phyloP scores from a whole-genome alignment of 2,329 filamentous ascomycete genomes.

The Apiospora marii region DNA sequence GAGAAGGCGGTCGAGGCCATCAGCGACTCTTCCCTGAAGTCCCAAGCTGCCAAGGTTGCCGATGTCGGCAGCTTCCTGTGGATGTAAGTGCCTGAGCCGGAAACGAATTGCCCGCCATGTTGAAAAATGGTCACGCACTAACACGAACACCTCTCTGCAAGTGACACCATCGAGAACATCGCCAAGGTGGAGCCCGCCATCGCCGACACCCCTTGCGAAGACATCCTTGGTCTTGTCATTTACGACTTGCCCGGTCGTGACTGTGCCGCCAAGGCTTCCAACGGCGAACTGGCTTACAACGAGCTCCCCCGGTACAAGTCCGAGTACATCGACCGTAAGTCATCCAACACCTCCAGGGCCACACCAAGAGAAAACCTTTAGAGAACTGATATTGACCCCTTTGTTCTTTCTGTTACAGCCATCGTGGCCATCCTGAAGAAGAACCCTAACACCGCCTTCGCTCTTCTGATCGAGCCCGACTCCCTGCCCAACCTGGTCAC shows the following conservation, averaged over 20 bases:
- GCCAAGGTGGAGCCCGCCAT: slow-evolving; percentile 57
- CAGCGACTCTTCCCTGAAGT: slow-evolving; percentile 58
- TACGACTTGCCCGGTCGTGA: slow-evolving; percentile 68
- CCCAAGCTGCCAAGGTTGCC: slow-evolving; percentile 59
- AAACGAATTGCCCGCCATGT: background rate
- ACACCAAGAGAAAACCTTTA: background rate
- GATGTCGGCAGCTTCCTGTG: slow-evolving; percentile 63
- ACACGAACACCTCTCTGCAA: background rate
- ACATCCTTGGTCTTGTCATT: slow-evolving; percentile 58
- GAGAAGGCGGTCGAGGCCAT: slow-evolving; percentile 38
- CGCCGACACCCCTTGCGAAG: slow-evolving; percentile 51
- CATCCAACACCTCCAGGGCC: background rate
- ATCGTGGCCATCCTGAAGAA: slow-evolving; percentile 53
- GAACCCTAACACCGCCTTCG: slow-evolving; percentile 54
- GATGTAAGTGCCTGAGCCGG: slow-evolving; percentile 50
- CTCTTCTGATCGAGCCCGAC: slow-evolving; percentile 63
- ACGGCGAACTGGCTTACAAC: slow-evolving; percentile 62
- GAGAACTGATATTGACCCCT: background rate
- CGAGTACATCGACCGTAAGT: slow-evolving; percentile 57
- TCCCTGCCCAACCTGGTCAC: slow-evolving; percentile 67
- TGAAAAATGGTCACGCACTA: slow-evolving; percentile 36
- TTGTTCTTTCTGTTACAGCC: slow-evolving; percentile 32
- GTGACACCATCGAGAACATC: slow-evolving; percentile 59
- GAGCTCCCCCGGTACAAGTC: slow-evolving; percentile 61
- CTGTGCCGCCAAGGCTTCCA: slow-evolving; percentile 66